phyloP scores from a whole-genome alignment of 1,284 basidiomycete species.

The Apiotrichum siamense region DNA sequence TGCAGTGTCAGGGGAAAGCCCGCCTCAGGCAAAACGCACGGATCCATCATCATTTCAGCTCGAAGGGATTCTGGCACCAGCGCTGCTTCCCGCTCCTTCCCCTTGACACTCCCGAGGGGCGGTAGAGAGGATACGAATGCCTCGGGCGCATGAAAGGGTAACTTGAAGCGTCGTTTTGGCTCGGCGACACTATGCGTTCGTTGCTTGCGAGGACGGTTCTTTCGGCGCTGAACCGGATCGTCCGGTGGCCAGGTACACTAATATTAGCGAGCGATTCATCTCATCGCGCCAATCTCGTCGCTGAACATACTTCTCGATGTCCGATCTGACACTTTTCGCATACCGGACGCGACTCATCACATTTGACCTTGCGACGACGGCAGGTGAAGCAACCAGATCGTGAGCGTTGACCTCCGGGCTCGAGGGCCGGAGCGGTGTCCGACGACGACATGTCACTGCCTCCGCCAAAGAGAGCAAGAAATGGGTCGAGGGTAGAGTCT shows the following conservation, averaged over 20 bases:
- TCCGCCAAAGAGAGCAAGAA: constrained; percentile 16
- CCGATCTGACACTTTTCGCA: constrained; percentile 34
- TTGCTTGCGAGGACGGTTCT: constrained; percentile 23
- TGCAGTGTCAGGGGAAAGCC: constrained; percentile 8
- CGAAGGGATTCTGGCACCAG: constrained; percentile 25
- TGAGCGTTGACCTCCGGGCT: constrained; percentile 20
- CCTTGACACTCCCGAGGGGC: constrained; percentile 19
- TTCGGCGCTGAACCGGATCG: constrained; percentile 27
- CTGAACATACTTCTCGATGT: constrained; percentile 25
- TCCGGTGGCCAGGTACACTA: constrained; percentile 33
- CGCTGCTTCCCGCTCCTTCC: constrained; percentile 21
- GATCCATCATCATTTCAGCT: constrained; percentile 37
- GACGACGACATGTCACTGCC: not conserved
- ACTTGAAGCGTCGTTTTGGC: constrained; percentile 20
- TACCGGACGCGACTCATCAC: constrained; percentile 32
- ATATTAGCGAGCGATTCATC: not conserved
- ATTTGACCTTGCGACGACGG: constrained; percentile 38
- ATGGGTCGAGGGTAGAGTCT: constrained; percentile 13
- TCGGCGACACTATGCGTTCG: constrained; percentile 16
- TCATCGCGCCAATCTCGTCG: not conserved
- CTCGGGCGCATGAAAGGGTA: constrained; percentile 19
- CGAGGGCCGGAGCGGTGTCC: not conserved
- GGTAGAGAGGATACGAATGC: constrained; percentile 17
- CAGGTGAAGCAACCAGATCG: constrained; percentile 38
- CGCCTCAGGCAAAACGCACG: constrained; percentile 22